Base-by-base conservation (phyloP, 331 rosid genomes). In the Quercus tomentella region DNA sequence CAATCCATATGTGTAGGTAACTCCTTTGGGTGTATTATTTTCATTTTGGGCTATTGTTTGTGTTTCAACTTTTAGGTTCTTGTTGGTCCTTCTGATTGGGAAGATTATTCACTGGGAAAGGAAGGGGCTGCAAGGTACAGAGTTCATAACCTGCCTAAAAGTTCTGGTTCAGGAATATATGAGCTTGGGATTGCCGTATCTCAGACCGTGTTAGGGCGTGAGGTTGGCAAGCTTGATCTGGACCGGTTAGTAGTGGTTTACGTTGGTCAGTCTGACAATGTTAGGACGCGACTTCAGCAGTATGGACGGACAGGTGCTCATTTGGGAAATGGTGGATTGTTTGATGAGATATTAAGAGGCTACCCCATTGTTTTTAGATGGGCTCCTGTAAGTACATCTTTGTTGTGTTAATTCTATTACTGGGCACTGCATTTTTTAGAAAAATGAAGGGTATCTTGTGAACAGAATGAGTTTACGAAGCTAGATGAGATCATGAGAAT, bases 1-100 rank as follows among this genome's bases (percentile, higher is more conserved):
- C 45, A 41, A 41, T 41, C 45, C 45, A 49, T 49, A 3, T 49
- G 54, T 45, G 43, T 41, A 23, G 1, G 1, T 8, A 7, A 62
- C 12, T 68, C 41, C 56, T 14, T 33, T 70, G 56, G 45, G 70
- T 58, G 52, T 70, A 12, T 14, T 35, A 45, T 25, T 79, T 75
- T 57, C 70, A 15, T 45, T 49, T 26, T 41, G 43, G 23, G n/a
- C 43, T 58, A 11, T 62, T 67, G 52, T 75, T 35, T 18, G 25
- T 74, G 12, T 31, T 56, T 69, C 74, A 43, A 10, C 51, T 30
- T 31, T 75, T 79, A 94, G 97, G 85, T 94, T 84, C 89, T 94
- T 43, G 86, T 94, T 58, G 97, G 97, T 20, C 86, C 97, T 73
- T 79, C 74, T 67, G 98, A 94, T 85, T 94, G 98, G 98, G 90